Evolutionary conservation across 108 stramenopile genomes (phyloP).

Genomic region (Cyclotella atomus): DNA sequence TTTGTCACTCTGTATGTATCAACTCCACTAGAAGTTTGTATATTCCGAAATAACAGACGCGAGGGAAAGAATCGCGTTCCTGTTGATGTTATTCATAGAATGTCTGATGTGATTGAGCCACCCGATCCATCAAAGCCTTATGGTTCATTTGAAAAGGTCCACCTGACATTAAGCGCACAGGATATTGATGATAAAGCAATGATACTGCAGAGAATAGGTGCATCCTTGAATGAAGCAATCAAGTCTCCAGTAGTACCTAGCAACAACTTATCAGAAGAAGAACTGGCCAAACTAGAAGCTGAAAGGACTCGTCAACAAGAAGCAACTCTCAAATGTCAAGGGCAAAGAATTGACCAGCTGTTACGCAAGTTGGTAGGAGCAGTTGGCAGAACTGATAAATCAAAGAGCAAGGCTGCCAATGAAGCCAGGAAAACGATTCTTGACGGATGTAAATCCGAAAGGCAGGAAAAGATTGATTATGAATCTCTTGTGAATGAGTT

Average conservation of each 20-base stretch:
- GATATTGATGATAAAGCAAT: not conserved
- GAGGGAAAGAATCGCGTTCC: constrained; percentile 51
- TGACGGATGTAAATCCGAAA: constrained; percentile 8
- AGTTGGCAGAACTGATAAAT: constrained; percentile 54
- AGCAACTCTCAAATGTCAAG: constrained; percentile 45
- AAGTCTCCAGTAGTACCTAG: constrained; percentile 34
- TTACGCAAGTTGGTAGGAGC: constrained; percentile 61
- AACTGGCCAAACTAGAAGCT: constrained; percentile 28
- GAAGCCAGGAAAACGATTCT: constrained; percentile 54
- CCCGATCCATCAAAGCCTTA: constrained; percentile 55
- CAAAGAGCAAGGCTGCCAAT: constrained; percentile 55
- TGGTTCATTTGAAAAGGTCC: constrained; percentile 41
- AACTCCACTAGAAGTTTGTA: constrained; percentile 57
- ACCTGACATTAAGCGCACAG: constrained; percentile 31
- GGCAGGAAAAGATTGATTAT: not conserved
- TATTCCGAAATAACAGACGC: constrained; percentile 63
- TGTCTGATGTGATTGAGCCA: constrained; percentile 59
- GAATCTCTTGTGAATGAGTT: not conserved
- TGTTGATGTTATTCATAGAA: constrained; percentile 55
- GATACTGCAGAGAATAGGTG: not conserved
- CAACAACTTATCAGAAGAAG: constrained; percentile 42
- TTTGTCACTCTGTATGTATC: constrained; percentile 62
- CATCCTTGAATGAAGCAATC: constrained; percentile 31
- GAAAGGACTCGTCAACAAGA: constrained; percentile 27
- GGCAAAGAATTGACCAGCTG: constrained; percentile 55